Percentiles rank a stretch among this genome's conserved stretches.
phyloP scores from a whole-genome alignment of 1,139 yeast genomes.

The Zygosaccharomyces pseudobailii region DNA sequence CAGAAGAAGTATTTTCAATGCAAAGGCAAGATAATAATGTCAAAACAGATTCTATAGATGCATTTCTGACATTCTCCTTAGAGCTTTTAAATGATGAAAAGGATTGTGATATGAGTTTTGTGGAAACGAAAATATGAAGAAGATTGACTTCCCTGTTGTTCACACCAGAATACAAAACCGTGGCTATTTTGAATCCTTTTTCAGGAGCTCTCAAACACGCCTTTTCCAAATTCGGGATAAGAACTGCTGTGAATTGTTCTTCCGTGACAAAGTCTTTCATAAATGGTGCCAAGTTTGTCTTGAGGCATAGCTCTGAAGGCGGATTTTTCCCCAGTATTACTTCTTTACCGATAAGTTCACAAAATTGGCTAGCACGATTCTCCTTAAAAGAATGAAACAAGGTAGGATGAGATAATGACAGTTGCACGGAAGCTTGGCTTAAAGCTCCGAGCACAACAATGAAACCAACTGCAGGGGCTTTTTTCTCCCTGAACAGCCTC shows the following conservation, averaged over 20 bases:
- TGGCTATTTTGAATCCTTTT: constrained; percentile 48
- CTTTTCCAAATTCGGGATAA: constrained; percentile 68
- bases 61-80: constrained; percentile 56
- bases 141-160: constrained; percentile 37
- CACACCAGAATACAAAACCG: constrained; percentile 43
- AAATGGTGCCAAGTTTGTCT: constrained; percentile 33
- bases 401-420: constrained; percentile 42
- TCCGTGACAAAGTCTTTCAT: constrained; percentile 41
- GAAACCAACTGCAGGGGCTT: constrained; percentile 31
- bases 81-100: constrained; percentile 65
- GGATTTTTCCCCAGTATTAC: constrained; percentile 44
- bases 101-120: constrained; percentile 57
- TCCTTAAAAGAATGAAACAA: constrained; percentile 33
- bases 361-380: constrained; percentile 20
- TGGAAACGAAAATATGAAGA: constrained; percentile 37
- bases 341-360: constrained; percentile 38
- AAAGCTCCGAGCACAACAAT: constrained; percentile 41
- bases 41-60: constrained; percentile 45
- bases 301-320: constrained; percentile 35
- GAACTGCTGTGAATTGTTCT: constrained; percentile 39
- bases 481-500: constrained; percentile 14
- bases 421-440: constrained; percentile 38
- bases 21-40: constrained; percentile 18
- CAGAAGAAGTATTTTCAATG: constrained; percentile 18
- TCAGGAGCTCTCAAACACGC: constrained; percentile 82